phyloP scores from a whole-genome alignment of 1,284 basidiomycete species.

The Puccinia sorghi region DNA sequence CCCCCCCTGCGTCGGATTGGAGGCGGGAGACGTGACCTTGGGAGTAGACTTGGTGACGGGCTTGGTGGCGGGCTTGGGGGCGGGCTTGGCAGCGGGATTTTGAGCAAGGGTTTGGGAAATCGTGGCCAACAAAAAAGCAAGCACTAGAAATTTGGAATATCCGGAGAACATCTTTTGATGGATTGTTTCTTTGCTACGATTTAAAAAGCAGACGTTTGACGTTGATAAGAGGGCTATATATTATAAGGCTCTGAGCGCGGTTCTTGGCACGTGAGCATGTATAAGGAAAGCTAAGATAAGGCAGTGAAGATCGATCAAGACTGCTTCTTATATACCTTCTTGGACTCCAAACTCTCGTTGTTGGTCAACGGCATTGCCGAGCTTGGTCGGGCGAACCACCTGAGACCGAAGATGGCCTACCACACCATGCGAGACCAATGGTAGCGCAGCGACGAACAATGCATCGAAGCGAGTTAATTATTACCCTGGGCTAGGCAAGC shows the following conservation, averaged over 20 bases:
- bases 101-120: background rate
- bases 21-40: background rate
- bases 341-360: background rate
- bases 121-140: background rate
- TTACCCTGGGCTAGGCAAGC: background rate
- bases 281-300: too few species aligned
- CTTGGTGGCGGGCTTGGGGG: background rate
- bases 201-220: background rate
- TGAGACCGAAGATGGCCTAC: too few species aligned
- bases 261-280: too few species aligned
- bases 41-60: background rate
- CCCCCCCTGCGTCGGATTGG: too few species aligned
- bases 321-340: background rate
- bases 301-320: too few species aligned
- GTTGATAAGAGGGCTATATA: background rate
- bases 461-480: background rate
- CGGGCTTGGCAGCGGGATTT: background rate
- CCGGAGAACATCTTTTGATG: background rate
- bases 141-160: background rate
- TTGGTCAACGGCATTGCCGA: background rate
- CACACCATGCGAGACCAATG: background rate
- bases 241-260: too few species aligned
- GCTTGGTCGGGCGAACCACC: too few species aligned
- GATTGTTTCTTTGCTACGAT: too few species aligned
- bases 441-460: background rate